A percentile compares a stretch with the other conserved stretches of the same genome.
Conservation (phyloP, 176 grass and related monocot genomes). For the Zizania latifolia region DNA sequence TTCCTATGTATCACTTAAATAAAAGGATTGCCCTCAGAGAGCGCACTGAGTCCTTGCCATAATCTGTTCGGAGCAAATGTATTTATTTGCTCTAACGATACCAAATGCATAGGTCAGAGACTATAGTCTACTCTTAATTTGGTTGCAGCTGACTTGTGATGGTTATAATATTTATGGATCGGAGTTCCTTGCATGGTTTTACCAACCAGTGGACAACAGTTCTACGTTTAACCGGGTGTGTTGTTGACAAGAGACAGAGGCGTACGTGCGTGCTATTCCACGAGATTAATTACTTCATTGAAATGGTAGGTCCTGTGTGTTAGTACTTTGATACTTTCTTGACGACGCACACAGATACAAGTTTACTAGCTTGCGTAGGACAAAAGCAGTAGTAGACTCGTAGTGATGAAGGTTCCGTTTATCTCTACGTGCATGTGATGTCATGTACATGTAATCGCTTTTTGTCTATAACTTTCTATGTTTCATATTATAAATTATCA, state of each 20-base stretch:
- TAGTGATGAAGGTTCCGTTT: neutral
- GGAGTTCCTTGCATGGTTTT: neutral
- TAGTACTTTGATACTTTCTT: neutral
- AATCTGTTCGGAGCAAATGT: too few species aligned
- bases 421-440: neutral
- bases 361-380: neutral
- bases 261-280: conserved; percentile 5
- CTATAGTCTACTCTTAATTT: neutral
- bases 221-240: neutral
- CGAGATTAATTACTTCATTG: conserved; percentile 3
- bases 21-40: too few species aligned
- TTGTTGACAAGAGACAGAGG: conserved; percentile 24
- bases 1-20: too few species aligned
- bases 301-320: neutral
- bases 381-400: neutral
- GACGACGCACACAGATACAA: neutral
- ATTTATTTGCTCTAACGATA: too few species aligned
- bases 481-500: too few species aligned
- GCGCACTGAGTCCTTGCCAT: too few species aligned
- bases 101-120: neutral
- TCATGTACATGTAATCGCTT: neutral
- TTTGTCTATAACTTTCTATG: too few species aligned
- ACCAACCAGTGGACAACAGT: conserved; percentile 7
- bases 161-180: neutral
- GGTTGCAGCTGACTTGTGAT: neutral